Evolutionary conservation across 2,329 filamentous ascomycete species (phyloP).

Genomic region (Paracorniculantispora psalliotae): DNA sequence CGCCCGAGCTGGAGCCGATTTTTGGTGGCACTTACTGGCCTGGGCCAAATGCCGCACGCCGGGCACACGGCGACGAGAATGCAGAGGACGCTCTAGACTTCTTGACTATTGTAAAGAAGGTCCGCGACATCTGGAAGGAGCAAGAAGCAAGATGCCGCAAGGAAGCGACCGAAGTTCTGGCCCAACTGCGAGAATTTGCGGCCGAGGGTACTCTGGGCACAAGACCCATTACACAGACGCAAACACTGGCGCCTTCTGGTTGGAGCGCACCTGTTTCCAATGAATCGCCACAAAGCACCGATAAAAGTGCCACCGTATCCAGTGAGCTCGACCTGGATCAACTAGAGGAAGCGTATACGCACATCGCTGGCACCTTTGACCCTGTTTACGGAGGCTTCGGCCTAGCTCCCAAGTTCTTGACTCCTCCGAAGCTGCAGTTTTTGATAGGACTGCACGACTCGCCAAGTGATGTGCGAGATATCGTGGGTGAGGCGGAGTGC

Average conservation of each 20-base stretch:
- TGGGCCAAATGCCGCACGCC: slow-evolving; percentile 58
- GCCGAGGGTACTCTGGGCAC: slow-evolving; percentile 71
- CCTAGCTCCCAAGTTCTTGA: slow-evolving; percentile 80
- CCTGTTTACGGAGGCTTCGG: slow-evolving; percentile 74
- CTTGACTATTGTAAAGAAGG: slow-evolving; percentile 74
- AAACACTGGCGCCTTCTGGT: slow-evolving; percentile 25
- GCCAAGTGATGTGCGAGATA: slow-evolving; percentile 68
- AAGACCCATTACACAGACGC: slow-evolving; percentile 27
- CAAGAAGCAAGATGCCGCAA: slow-evolving; percentile 79
- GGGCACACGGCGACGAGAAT: slow-evolving; percentile 30
- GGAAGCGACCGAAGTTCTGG: slow-evolving; percentile 76
- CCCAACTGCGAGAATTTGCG: slow-evolving; percentile 79
- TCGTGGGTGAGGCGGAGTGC: slow-evolving; percentile 81
- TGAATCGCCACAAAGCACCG: slow-evolving; percentile 18
- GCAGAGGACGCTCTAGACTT: slow-evolving; percentile 68
- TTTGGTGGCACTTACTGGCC: slow-evolving; percentile 98
- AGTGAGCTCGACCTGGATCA: slow-evolving; percentile 84
- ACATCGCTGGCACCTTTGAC: slow-evolving; percentile 80
- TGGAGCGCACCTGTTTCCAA: slow-evolving; percentile 28
- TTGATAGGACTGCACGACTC: slow-evolving; percentile 70
- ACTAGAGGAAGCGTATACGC: slow-evolving; percentile 80
- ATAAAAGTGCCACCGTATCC: slow-evolving; percentile 33
- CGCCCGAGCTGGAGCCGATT: slow-evolving; percentile 84
- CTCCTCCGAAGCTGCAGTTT: slow-evolving; percentile 78
- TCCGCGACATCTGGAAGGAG: slow-evolving; percentile 70